Base-by-base conservation (phyloP, 2,329 filamentous ascomycete species). In the Aaosphaeria pasadenensis region DNA sequence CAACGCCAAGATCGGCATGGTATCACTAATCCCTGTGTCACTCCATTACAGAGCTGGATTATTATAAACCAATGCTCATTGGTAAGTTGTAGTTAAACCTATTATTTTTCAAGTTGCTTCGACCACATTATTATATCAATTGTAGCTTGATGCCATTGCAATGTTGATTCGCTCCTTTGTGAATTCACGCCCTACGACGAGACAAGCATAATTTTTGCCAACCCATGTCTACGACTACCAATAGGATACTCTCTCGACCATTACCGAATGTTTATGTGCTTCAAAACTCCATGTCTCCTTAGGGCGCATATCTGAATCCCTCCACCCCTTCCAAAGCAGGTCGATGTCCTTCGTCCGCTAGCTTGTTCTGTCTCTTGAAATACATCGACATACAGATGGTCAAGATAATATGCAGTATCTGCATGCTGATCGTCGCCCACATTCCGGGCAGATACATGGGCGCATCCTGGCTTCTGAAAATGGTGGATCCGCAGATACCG, bases 391-490 rank as follows among this genome's bases (percentile, higher is more conserved):
- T 56, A 6, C 43, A 41, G 5, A 13, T 49, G 32, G 54, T 57
- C 33, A 56, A 38, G 4, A 56, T 48, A 24, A 59, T 59, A n/a
- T 56, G 43, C 51, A 57, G 35, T 28, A 57, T 50, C 39, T 59
- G 55, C 7, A 55, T 58, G 7, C 52, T 58, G 39, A 60, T 42
- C 11, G 54, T 40, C 32, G 57, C 64, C 63, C 60, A 65, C 3
- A 65, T 56, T 4, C 63, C 60, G 1, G 58, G 64, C 11, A 51
- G 42, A 47, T 69, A 66, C 5, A 43, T 57, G 11, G 58, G 57
- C 45, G 59, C 62, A 41, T 65, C 62, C 44, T 60, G 57, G 49
- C 66, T 62, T 57, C 59, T 64, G 44, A 67, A 67, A 1, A 62
- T 65, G 11, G 57, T 63, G 28, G 53, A 60, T 6, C 60, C 62